Evolutionary conservation across 495 filamentous ascomycete species (phyloP).

Genomic region (Talaromyces liani): DNA sequence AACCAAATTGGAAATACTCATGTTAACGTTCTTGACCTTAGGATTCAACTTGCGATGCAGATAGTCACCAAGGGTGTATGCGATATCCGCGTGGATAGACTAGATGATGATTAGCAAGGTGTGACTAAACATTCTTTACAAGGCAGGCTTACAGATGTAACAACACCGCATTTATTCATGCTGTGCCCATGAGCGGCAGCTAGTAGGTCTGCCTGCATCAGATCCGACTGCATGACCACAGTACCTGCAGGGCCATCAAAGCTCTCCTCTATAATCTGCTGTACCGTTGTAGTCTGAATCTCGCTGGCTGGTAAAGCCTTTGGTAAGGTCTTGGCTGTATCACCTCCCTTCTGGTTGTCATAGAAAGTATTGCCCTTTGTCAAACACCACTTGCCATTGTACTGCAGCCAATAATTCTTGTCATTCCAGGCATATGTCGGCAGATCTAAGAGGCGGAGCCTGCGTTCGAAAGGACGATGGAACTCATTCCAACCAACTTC

Average conservation of each 20-base stretch:
- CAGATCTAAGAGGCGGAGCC: constrained; percentile 48
- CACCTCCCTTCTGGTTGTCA: no score
- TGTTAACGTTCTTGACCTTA: constrained; percentile 10
- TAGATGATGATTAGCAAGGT: no score
- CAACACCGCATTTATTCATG: constrained; percentile 33
- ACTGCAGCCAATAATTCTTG: constrained; percentile 38
- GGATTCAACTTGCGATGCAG: constrained; percentile 15
- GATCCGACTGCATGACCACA: constrained; percentile 22
- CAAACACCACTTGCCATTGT: constrained; percentile 26
- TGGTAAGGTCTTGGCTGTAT: no score
- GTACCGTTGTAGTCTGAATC: constrained; percentile 15
- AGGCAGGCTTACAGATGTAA: constrained; percentile 34
- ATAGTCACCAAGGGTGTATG: constrained; percentile 21
- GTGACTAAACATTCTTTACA: no score
- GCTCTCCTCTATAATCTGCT: constrained; percentile 20
- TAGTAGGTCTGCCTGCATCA: constrained; percentile 26
- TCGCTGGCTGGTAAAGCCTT: constrained; percentile 8
- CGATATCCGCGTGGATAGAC: constrained; percentile 27
- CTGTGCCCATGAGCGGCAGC: constrained; percentile 23
- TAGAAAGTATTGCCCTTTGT: constrained; percentile 23
- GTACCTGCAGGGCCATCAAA: constrained; percentile 11
- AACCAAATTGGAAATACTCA: constrained; percentile 20
- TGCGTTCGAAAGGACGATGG: constrained; percentile 47
- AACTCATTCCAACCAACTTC: constrained; percentile 61
- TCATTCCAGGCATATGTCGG: constrained; percentile 51